Base-by-base conservation (phyloP, 129 eudicot genomes). In the Kitagawia praeruptora region DNA sequence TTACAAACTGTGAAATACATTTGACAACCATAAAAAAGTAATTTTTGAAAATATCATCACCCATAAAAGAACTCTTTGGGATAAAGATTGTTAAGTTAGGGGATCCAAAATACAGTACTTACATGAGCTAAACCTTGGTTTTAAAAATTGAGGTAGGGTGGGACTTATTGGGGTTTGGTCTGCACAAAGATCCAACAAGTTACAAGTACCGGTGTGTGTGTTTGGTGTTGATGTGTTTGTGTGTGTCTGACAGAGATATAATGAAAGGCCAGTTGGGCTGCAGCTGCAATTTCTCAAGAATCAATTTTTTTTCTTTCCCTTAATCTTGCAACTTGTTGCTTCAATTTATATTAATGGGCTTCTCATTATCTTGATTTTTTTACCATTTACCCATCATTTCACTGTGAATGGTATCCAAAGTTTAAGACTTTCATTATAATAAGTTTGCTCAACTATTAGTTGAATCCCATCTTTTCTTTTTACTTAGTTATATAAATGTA, bases 391-490 rank as follows among this genome's bases (percentile, higher is more conserved):
- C 70, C 71, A 27, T 10, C 38, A 73, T 6, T 25, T 80, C 53
- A 75, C 54, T 63, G 81, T 79, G 84, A 82, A 87, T 46, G 90
- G 87, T 79, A 84, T 84, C 87, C 83, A 67, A 86, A 67, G 77
- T 18, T 23, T 34, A 72, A 73, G 84, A 38, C 13, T 47, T 25
- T 27, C 48, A 67, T 37, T 14, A 21, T 25, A 39, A 19, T 53
- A 78, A 64, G 74, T 34, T 47, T 70, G 74, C 69, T 31, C 40
- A 45, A 70, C 39, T 12, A 27, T 27, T 64, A 15, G 38, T 64
- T 64, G 70, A 58, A 8, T 44, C 47, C 70, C 71, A 28, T 31
- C 21, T 70, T 37, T 69, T 37, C 4, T 34, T 3, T 15, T 0
- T 6, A 11, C 2, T 56, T 56, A 8, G 27, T 3, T 8, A 1